phyloP scores from a whole-genome alignment of 2,329 filamentous ascomycete genomes.

The Blastomyces percursus region DNA sequence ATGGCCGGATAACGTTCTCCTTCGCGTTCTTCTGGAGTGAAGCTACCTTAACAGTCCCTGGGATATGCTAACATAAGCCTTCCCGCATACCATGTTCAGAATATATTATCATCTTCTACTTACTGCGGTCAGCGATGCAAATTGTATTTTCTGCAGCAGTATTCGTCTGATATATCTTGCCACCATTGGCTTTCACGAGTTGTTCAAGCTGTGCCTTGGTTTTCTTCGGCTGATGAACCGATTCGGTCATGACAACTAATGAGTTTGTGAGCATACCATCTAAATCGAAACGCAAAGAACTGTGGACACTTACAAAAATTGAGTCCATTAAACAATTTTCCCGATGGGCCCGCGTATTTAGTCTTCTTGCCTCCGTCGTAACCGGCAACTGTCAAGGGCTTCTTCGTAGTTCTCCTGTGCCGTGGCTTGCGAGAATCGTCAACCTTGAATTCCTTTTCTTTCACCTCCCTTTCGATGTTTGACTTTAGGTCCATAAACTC shows the following conservation, averaged over 20 bases:
- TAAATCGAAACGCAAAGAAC: not conserved
- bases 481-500: constrained; percentile 64
- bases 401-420: constrained; percentile 48
- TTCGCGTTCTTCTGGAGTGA: constrained; percentile 64
- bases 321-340: constrained; percentile 60
- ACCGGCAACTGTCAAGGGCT: constrained; percentile 63
- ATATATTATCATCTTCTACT: constrained; percentile 9
- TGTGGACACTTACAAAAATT: constrained; percentile 51
- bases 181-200: constrained; percentile 73
- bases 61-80: constrained; percentile 26
- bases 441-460: constrained; percentile 65
- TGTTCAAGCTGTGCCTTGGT: constrained; percentile 69
- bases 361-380: constrained; percentile 44
- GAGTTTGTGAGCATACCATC: constrained; percentile 9
- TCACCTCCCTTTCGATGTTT: constrained; percentile 57
- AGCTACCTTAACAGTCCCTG: constrained; percentile 61
- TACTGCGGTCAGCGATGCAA: constrained; percentile 66
- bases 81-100: not conserved
- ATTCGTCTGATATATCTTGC: constrained; percentile 64
- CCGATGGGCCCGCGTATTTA: constrained; percentile 47
- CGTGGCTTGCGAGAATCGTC: constrained; percentile 55
- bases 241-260: constrained; percentile 52
- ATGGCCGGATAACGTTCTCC: constrained; percentile 62
- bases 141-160: constrained; percentile 52
- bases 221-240: constrained; percentile 51